Evolutionary conservation across 768 basidiomycete species (phyloP), one percentile per base, ranked within the genome.

Genomic region (Serendipita sp.): DNA sequence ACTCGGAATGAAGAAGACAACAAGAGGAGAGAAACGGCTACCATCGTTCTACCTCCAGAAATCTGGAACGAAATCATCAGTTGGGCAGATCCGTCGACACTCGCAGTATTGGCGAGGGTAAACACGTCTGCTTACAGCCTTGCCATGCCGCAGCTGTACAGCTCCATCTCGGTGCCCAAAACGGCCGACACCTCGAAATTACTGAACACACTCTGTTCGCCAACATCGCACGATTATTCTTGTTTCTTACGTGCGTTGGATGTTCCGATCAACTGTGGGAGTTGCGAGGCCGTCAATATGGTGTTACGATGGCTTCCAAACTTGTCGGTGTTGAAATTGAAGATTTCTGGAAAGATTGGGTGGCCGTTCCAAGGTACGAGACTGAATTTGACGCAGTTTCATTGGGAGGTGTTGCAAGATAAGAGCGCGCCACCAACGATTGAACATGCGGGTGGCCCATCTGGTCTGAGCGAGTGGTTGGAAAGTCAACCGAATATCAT

Each of bases 101-200:
- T 60, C 28, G 56, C 37, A 8, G 56, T 37, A 4, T 34, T 60
- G 18, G 56, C 56, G 34, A 16, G 56, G 4, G 56, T 60, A n/a
- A 60, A 60, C 35, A 60, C 56, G 11, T 24, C 37, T n/a, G 56
- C 56, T 5, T 38, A 60, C 35, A 3, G 56, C n/a, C 28, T 60
- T n/a, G 56, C 56, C 28, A 60, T 60, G 37, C 56, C 28, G 16
- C 34, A 60, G 16, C 56, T 60, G 16, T 60, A 60, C 56, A 60
- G 30, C 28, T 28, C 28, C 56, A 60, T 60, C 56, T 28, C 56
- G 16, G 28, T 60, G 13, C 56, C 56, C 30, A 60, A 38, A 35
- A 38, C 56, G 35, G 28, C 18, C 24, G 56, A 60, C 56, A n/a
- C 56, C 16, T 34, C 56, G 0, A 60, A 60, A 38, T 30, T 60